A percentile compares a stretch with the other conserved stretches of the same genome.
phyloP scores from a whole-genome alignment of 768 basidiomycete genomes.

The Sporobolomyces pararoseus region DNA sequence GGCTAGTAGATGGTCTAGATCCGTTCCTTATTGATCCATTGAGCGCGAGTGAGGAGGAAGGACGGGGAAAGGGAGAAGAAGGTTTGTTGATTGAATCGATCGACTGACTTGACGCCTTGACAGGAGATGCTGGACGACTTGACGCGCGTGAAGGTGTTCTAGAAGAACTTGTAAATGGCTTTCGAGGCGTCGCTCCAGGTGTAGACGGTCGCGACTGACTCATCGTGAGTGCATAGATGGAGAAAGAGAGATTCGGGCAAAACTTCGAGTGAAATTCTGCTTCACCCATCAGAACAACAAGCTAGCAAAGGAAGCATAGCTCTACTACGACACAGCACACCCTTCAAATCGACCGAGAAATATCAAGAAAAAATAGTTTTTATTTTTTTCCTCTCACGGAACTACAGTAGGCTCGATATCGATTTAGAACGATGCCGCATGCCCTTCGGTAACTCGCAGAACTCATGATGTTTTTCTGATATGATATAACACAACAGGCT shows the following conservation, averaged over 20 bases:
- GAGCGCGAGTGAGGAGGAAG: slow-evolving; percentile 1
- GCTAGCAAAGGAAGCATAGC: no score
- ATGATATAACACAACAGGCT: no score
- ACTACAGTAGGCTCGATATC: no score
- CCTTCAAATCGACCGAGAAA: no score
- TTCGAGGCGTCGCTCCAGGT: slow-evolving; percentile 1
- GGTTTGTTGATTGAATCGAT: not conserved
- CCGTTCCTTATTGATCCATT: not conserved
- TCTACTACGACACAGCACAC: no score
- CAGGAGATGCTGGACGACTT: slow-evolving; percentile 1
- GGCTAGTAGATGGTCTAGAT: not conserved
- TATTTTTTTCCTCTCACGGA: no score
- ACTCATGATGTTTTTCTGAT: no score
- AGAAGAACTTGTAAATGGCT: not conserved
- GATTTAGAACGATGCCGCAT: no score
- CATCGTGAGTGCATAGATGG: not conserved
- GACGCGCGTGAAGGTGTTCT: slow-evolving; percentile 2
- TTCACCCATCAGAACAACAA: no score
- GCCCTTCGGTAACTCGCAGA: no score
- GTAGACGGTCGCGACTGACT: not conserved
- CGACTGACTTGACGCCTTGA: not conserved
- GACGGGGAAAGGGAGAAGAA: not conserved
- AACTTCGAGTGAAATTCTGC: not conserved
- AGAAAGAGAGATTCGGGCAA: not conserved
- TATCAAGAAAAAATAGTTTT: no score